These are phyloP conservation scores for Lotmaria passim DNA, from an alignment of 208 protist species.

Conservation along the genomic window DNA sequence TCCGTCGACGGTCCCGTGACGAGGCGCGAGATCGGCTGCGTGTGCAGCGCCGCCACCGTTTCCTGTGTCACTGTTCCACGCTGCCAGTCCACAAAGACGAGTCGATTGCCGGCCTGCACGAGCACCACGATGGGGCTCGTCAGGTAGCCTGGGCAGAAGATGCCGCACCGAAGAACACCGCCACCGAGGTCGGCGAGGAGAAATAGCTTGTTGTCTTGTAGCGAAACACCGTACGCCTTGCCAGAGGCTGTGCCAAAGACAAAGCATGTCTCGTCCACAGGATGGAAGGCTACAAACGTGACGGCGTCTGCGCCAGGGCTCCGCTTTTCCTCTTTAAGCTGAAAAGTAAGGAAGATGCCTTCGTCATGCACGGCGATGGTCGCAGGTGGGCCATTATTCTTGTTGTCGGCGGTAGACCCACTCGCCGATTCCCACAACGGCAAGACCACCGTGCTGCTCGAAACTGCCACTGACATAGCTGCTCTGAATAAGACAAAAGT, in stretches of 20 bases:
- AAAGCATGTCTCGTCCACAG: constrained; percentile 35
- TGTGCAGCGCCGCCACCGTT: constrained; percentile 21
- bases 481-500: neutral
- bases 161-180: constrained; percentile 30
- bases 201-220: constrained; percentile 56
- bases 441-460: constrained; percentile 21
- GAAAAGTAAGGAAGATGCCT: constrained; percentile 22
- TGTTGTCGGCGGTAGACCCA: too few relatives aligned
- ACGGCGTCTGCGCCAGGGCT: constrained; percentile 5
- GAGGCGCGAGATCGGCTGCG: constrained; percentile 29
- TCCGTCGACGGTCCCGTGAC: constrained; percentile 28
- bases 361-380: constrained; percentile 9
- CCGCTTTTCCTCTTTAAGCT: neutral
- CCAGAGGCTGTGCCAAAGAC: constrained; percentile 45
- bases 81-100: constrained; percentile 57
- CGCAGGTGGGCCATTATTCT: neutral
- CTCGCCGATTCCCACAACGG: constrained; percentile 21
- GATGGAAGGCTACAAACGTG: constrained; percentile 36
- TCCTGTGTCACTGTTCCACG: constrained; percentile 43
- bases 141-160: constrained; percentile 40
- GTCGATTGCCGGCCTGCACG: constrained; percentile 23
- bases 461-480: constrained; percentile 26
- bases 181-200: constrained; percentile 34
- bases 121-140: constrained; percentile 37
- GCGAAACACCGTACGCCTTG: constrained; percentile 42